Percentiles rank a stretch among this genome's conserved stretches.
phyloP scores from a whole-genome alignment of 1,139 yeast species.

The Zygotorulaspora mrakii region DNA sequence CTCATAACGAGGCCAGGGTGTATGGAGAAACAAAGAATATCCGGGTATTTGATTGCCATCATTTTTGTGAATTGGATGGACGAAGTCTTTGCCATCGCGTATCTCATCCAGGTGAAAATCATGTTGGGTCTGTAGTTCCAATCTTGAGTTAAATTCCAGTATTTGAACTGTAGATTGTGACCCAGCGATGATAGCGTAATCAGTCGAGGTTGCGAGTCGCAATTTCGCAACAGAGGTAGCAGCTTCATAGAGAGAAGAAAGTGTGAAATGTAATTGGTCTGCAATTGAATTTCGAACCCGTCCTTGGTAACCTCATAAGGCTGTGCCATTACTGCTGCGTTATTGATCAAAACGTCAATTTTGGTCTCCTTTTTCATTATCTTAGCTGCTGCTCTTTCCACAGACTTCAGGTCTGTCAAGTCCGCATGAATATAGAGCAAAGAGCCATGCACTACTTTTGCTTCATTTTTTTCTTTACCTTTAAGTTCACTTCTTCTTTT shows the following conservation, averaged over 20 bases:
- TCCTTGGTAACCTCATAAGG: conserved; percentile 65
- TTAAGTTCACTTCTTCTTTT: conserved; percentile 24
- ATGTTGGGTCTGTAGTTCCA: conserved; percentile 62
- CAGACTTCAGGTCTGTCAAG: conserved; percentile 54
- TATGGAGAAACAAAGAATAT: conserved; percentile 59
- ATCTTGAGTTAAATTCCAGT: conserved; percentile 49
- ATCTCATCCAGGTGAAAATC: conserved; percentile 73
- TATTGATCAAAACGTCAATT: conserved; percentile 64
- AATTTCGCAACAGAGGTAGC: conserved; percentile 50
- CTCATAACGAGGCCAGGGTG: conserved; percentile 87
- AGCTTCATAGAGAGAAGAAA: conserved; percentile 64
- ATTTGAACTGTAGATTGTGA: conserved; percentile 53
- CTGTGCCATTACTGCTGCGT: conserved; percentile 80
- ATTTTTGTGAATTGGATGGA: conserved; percentile 71
- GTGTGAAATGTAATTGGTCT: conserved; percentile 75
- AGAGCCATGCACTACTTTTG: conserved; percentile 48
- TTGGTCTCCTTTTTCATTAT: conserved; percentile 49
- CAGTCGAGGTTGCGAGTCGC: conserved; percentile 44
- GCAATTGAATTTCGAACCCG: conserved; percentile 75
- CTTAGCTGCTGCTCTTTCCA: conserved; percentile 51
- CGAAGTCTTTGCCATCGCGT: conserved; percentile 75
- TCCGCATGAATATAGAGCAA: conserved; percentile 60
- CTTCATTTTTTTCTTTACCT: conserved; percentile 2
- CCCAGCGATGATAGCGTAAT: conserved; percentile 68
- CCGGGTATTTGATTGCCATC: conserved; percentile 64